Base-by-base conservation (phyloP, 2,329 filamentous ascomycete species). In the Penicillium crustosum region DNA sequence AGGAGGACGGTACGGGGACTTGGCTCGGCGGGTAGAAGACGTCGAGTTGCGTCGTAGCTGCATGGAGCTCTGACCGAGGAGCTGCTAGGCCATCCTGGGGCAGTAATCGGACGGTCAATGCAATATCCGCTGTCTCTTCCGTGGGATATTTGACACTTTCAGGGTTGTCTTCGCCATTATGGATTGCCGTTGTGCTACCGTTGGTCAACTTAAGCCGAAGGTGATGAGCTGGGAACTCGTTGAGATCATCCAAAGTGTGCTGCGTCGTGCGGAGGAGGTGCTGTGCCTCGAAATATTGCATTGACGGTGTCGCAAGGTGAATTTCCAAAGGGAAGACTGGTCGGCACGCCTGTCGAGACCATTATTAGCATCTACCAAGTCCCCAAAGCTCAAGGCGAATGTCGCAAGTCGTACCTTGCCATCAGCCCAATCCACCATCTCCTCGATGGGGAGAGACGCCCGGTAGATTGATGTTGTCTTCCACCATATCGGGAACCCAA, bases 401-500 rank as follows among this genome's bases (percentile, higher is more conserved):
- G 27, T 9, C 27, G 41, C 41, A 23, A 31, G 36, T 36, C 43
- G 21, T 75, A 95, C 93, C 83, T 89, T 91, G 63, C 92, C 92
- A 69, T 95, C 90, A 10, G 91, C 90, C 93, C 94, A 97, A 61
- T 89, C 84, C 65, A 89, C 84, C 94, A 99, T 99, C 54, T 87
- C 84, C 70, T 89, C 83, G 65, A 97, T 75, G 6, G 94, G 94
- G 66, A 99, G 79, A 44, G 87, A 83, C 13, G 93, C 93, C 55
- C 94, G 86, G 74, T 96, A 93, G 55, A 97, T 96, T 0, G 90
- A 89, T 4, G 94, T 99, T 0, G 94, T 97, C 74, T 87, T 87
- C 87, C 91, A 95, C 94, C 94, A 99, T 83, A 96, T 88, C 57
- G 94, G 94, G 64, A 99, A 75, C 3, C 94, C 94, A 6, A 99